Base-by-base conservation (phyloP, 1,284 basidiomycete genomes). In the Ustilago curta region DNA sequence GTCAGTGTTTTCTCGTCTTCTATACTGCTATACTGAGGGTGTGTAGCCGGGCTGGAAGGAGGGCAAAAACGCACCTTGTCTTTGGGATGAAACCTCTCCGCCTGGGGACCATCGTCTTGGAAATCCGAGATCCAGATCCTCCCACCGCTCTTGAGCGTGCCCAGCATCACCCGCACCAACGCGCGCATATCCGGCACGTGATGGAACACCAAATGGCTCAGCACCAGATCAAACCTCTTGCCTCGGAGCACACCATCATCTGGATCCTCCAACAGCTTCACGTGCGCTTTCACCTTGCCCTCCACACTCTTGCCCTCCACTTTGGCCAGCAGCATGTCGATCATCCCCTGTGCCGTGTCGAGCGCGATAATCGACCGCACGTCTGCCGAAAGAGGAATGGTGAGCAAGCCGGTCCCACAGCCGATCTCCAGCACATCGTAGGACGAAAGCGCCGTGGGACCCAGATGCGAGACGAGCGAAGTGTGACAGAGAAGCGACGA, bases 201-300 rank as follows among this genome's bases (percentile, higher is more conserved):
- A 35, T 77, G 75, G 29, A 77, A 74, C 32, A 77, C 75, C 29
- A 77, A 43, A 49, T 77, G 75, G 42, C 65, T 69, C 18, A 77
- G 32, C 12, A 47, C 66, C 14, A 57, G 21, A 23, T 77, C 61
- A 37, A 74, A 77, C 31, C 57, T 49, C 21, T 48, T 45, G 0
- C 59, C 70, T 0, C 19, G 47, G 39, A 77, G 19, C 27, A 73
- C 66, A 0, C 40, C n/a, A 23, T 77, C 75, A 12, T 77, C 19
- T 21, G 75, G 19, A 31, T 51, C n/a, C n/a, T 77, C 59, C 8
- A 77, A 48, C 4, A 77, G 60, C 48, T 70, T 59, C 3, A 73
- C 67, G n/a, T 53, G 47, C 4, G 70, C 66, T 7, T 23, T 23
- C 8, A 70, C 66, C 7, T 70, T 69, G 3, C 14, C 31, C 8